Base-by-base conservation (phyloP, 1,284 basidiomycete species). In the Malassezia obtusa region DNA sequence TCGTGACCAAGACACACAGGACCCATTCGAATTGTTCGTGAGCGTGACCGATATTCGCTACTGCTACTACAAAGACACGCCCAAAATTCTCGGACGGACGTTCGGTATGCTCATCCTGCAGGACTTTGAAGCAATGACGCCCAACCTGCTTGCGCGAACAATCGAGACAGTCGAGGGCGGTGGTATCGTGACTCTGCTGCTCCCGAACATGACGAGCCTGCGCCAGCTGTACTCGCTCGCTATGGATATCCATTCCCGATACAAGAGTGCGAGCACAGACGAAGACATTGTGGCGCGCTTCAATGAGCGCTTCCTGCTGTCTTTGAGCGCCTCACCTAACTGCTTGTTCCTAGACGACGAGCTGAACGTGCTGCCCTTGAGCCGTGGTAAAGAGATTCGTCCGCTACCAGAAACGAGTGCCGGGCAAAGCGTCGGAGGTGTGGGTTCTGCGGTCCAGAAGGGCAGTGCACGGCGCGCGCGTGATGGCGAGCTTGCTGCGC, bases 161-260 rank as follows among this genome's bases (percentile, higher is more conserved):
- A 91, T 98, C 54, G 94, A 99, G 78, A 99, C 94, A 0, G 92
- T 98, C 1, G 88, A 98, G 73, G 94, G 94, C 21, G 94, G 94
- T 30, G 94, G 94, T 3, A 78, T 96, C 32, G 84, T 99, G 3
- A 85, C 95, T 1, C 77, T 98, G 15, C 77, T 99, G 31, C 79
- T 99, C 32, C 92, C 94, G 77, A 92, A 89, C 2, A 96, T 99
- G 92, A 82, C 84, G 36, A 91, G 87, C 50, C 78, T 99, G 62
- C 82, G 84, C 67, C 92, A 96, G 75, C 77, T 99, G 21, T 98
- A 99, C 75, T 84, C 85, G 17, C 87, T 99, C 84, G 83, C 87
- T 2, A 98, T 98, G 94, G 89, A 64, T 35, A 63, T 55, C 0
- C 64, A 67, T 48, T 78, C 86, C 5, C 83, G 90, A 39, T 98